Percentiles rank a stretch among this genome's conserved stretches.
These are phyloP conservation scores for Aspergillus sclerotioniger DNA, from an alignment of 495 filamentous ascomycete species.

Conservation along the genomic window DNA sequence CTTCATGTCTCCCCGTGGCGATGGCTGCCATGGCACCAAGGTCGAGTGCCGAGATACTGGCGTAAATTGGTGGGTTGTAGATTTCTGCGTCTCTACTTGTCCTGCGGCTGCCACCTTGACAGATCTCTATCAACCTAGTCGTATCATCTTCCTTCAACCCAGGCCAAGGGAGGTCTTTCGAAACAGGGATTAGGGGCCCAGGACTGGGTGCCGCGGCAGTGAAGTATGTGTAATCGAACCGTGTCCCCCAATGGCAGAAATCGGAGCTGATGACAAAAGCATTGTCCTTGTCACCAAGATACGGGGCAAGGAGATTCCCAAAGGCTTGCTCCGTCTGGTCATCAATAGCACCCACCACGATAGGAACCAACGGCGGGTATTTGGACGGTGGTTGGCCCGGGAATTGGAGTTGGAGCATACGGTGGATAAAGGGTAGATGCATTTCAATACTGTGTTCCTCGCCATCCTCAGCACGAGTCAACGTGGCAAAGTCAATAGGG, in stretches of 20 bases:
- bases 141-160: neutral
- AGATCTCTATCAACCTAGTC: no score
- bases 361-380: conserved; percentile 78
- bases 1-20: conserved; percentile 64
- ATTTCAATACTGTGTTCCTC: conserved; percentile 96
- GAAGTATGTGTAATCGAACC: conserved; percentile 87
- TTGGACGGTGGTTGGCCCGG: conserved; percentile 36
- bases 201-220: conserved; percentile 49
- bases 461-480: conserved; percentile 68
- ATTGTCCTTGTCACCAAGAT: conserved; percentile 71
- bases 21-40: conserved; percentile 79
- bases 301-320: conserved; percentile 72
- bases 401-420: conserved; percentile 55
- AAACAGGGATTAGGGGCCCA: conserved; percentile 41
- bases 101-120: conserved; percentile 34
- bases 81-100: no score
- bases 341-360: conserved; percentile 79
- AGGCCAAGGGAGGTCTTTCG: conserved; percentile 44
- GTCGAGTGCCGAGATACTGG: conserved; percentile 83
- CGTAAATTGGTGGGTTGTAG: conserved; percentile 63
- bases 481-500: conserved; percentile 63
- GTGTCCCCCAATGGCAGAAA: conserved; percentile 93
- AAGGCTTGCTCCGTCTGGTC: conserved; percentile 63
- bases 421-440: conserved; percentile 93
- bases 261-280: conserved; percentile 89